Evolutionary conservation across 164 flowering plant genomes (phyloP).

Genomic region (Platanus orientalis): DNA sequence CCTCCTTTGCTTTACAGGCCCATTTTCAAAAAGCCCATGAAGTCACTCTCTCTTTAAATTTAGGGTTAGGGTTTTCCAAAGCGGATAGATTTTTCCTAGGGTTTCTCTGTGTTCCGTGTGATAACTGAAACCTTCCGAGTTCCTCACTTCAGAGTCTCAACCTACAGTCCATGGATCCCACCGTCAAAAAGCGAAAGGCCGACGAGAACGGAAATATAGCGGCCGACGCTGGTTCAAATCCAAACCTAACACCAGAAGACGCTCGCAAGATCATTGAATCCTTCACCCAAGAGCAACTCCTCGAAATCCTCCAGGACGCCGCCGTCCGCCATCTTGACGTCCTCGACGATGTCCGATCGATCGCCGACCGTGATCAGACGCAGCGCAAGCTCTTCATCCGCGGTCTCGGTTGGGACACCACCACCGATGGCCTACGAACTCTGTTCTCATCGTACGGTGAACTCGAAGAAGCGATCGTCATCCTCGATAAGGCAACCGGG

Average conservation of each 20-base stretch:
- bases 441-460: slow-evolving; percentile 74
- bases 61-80: too few species aligned
- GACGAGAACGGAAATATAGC: slow-evolving; percentile 56
- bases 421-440: slow-evolving; percentile 64
- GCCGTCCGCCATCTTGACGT: slow-evolving; percentile 52
- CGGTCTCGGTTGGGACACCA: slow-evolving; percentile 97
- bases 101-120: too few species aligned
- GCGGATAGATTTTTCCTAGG: too few species aligned
- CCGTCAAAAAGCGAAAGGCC: slow-evolving; percentile 58
- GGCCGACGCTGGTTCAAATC: slow-evolving; percentile 6
- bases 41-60: too few species aligned
- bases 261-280: slow-evolving; percentile 56
- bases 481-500: slow-evolving; percentile 72
- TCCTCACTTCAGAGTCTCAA: neutral
- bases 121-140: too few species aligned
- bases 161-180: slow-evolving; percentile 43
- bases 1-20: too few species aligned
- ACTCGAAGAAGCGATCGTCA: slow-evolving; percentile 84
- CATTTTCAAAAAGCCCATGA: too few species aligned
- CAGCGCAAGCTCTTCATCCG: slow-evolving; percentile 91
- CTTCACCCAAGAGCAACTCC: slow-evolving; percentile 54
- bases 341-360: slow-evolving; percentile 55
- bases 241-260: slow-evolving; percentile 44
- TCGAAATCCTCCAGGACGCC: slow-evolving; percentile 52
- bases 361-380: slow-evolving; percentile 64